phyloP scores from a whole-genome alignment of 768 basidiomycete species.

The Tremella mesenterica region DNA sequence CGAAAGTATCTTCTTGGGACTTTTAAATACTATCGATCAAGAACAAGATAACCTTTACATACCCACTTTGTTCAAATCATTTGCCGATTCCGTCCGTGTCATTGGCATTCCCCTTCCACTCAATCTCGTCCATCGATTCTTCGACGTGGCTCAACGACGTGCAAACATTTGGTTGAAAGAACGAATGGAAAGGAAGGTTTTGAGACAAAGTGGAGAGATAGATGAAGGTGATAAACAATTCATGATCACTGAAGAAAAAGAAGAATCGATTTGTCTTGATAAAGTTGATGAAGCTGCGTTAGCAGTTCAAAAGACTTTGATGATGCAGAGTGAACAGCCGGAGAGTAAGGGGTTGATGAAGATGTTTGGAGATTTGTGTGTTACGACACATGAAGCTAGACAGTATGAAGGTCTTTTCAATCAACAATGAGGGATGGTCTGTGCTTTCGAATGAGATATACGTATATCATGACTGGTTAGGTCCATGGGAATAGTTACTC shows the following conservation, averaged over 20 bases:
- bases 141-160: background rate
- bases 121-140: background rate
- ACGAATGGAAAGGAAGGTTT: background rate
- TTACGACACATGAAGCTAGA: too few relatives aligned
- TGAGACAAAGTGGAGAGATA: conserved; percentile 13
- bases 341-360: background rate
- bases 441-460: too few relatives aligned
- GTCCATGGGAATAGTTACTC: too few relatives aligned
- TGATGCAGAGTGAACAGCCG: background rate
- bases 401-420: too few relatives aligned
- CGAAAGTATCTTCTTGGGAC: conserved; percentile 11
- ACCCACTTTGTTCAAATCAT: conserved; percentile 27
- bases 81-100: conserved; percentile 24
- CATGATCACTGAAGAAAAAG: conserved; percentile 14
- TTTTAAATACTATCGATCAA: conserved; percentile 17
- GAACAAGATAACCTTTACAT: conserved; percentile 17
- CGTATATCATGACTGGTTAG: background rate
- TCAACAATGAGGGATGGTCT: too few relatives aligned
- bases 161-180: background rate
- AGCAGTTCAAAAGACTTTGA: background rate
- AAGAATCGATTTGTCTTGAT: conserved; percentile 15
- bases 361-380: background rate
- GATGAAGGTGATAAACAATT: conserved; percentile 21
- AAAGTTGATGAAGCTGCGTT: background rate
- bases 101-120: conserved; percentile 11